Evolutionary conservation across 441 rosid species (phyloP), one percentile per base, ranked within the genome.

Genomic region (Erysimum cheiri): DNA sequence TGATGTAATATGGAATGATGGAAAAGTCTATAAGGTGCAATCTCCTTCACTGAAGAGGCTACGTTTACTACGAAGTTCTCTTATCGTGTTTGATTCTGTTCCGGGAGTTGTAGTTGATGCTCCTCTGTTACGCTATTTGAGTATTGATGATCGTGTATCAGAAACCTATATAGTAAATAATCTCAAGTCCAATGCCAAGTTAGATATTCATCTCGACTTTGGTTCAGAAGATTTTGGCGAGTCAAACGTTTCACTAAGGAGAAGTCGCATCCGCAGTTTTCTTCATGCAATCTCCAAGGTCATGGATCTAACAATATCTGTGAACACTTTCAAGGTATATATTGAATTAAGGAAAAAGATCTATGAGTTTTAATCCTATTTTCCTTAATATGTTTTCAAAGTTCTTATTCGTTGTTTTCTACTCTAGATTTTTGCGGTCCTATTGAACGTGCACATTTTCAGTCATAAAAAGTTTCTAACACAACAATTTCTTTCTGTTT

Each of bases 271-370:
- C 1, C 22, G 22, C 22, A 19, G 36, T 32, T 32, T 58, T 24
- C 63, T 58, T 0, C 3, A 12, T 0, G 44, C 17, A 28, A 22
- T 58, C 11, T 59, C 13, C 2, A 40, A 41, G 19, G 64, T 60
- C 4, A 17, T 48, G 2, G 24, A 39, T 3, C 3, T 60, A 22
- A 26, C 2, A 24, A n/a, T 8, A 5, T 26, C 4, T 4, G 46
- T n/a, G 1, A n/a, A 6, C 4, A 26, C 8, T 60, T 60, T 60
- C 22, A 4, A 40, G 64, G 64, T 60, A 40, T 59, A 39, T 56
- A n/a, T 57, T 19, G 22, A 19, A 19, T 1, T 19, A 19, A 19
- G 22, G 22, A 19, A 19, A 19, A 1, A 19, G 22, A 19, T 19
- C 22, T 19, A 1, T 1, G 22, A 19, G 22, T 19, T 19, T 19